These are phyloP conservation scores for Ophiocordyceps unilateralis DNA, from an alignment of 2,329 filamentous ascomycete genomes.

Conservation along the genomic window DNA sequence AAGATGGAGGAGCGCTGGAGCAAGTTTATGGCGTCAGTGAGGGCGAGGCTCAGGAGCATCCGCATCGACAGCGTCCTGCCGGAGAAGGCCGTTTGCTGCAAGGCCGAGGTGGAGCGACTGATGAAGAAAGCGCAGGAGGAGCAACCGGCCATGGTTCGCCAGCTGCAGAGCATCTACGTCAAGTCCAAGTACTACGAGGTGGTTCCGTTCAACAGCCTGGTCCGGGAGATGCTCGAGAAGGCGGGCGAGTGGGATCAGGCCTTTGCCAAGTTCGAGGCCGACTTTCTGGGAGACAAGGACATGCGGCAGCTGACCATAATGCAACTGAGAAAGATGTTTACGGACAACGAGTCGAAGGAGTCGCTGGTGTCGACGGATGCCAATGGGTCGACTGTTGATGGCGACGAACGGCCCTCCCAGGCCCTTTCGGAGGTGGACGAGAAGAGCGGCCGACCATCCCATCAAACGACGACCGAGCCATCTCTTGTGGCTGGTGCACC, in stretches of 20 bases:
- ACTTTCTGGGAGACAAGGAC: slow-evolving; percentile 94
- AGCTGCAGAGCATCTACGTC: slow-evolving; percentile 81
- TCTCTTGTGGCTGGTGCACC: slow-evolving; percentile 15
- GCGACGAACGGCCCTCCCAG: slow-evolving; percentile 28
- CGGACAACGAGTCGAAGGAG: slow-evolving; percentile 72
- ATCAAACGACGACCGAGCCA: slow-evolving; percentile 15
- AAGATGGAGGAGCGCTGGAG: slow-evolving; percentile 69
- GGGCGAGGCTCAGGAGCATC: slow-evolving; percentile 68
- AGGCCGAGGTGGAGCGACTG: slow-evolving; percentile 62
- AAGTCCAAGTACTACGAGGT: slow-evolving; percentile 93
- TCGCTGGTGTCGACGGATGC: slow-evolving; percentile 56
- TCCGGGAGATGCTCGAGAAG: slow-evolving; percentile 82
- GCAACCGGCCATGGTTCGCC: slow-evolving; percentile 52
- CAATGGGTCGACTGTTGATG: slow-evolving; percentile 34
- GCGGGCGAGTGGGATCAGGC: slow-evolving; percentile 84
- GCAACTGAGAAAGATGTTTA: slow-evolving; percentile 87
- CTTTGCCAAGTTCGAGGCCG: slow-evolving; percentile 79
- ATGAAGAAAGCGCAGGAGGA: slow-evolving; percentile 72
- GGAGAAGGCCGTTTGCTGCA: slow-evolving; percentile 71
- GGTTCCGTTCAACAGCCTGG: slow-evolving; percentile 76
- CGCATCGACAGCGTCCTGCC: slow-evolving; percentile 80
- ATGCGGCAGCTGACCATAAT: slow-evolving; percentile 81
- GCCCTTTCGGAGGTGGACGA: slow-evolving; percentile 28
- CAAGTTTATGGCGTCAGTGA: slow-evolving; percentile 78
- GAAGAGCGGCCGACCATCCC: slow-evolving; percentile 26